Evolutionary conservation across 192 early-diverging fungal species (phyloP).

Genomic region (Martensiomyces pterosporus): DNA sequence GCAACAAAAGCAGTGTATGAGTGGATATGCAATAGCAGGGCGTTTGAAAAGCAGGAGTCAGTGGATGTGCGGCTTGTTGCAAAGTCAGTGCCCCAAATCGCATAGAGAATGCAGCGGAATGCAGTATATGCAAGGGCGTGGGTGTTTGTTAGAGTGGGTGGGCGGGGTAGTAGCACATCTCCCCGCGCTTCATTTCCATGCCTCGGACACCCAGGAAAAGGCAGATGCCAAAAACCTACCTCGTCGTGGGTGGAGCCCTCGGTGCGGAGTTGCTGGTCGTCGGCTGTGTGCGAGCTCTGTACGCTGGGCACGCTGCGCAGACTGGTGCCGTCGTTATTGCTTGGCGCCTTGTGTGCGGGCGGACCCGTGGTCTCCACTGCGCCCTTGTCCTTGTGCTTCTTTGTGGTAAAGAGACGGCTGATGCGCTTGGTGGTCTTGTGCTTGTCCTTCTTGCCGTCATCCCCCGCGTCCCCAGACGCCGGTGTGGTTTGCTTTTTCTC

Average conservation of each 20-base stretch:
- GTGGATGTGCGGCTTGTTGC: background rate
- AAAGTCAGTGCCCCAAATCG: too few species aligned
- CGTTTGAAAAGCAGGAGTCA: background rate
- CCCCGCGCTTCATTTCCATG: too few species aligned
- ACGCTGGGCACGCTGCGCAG: background rate
- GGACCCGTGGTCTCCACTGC: background rate
- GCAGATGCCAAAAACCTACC: constrained; percentile 2
- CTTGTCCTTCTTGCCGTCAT: constrained; percentile 38
- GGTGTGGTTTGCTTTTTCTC: constrained; percentile 4
- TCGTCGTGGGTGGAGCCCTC: background rate
- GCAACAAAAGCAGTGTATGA: background rate
- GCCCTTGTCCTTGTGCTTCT: constrained; percentile 32
- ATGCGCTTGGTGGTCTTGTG: constrained; percentile 39
- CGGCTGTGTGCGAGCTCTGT: background rate
- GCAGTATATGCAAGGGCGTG: background rate
- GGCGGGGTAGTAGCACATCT: background rate
- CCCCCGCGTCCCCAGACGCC: constrained; percentile 15
- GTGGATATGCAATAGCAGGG: background rate
- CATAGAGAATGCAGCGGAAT: too few species aligned
- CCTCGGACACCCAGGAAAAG: too few species aligned
- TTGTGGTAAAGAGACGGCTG: constrained; percentile 40
- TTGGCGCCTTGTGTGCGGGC: background rate
- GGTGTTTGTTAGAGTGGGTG: too few species aligned
- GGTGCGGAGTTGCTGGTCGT: background rate
- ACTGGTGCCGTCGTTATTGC: background rate